phyloP scores from a whole-genome alignment of 192 early-diverging fungal genomes.

The Linnemannia exigua region DNA sequence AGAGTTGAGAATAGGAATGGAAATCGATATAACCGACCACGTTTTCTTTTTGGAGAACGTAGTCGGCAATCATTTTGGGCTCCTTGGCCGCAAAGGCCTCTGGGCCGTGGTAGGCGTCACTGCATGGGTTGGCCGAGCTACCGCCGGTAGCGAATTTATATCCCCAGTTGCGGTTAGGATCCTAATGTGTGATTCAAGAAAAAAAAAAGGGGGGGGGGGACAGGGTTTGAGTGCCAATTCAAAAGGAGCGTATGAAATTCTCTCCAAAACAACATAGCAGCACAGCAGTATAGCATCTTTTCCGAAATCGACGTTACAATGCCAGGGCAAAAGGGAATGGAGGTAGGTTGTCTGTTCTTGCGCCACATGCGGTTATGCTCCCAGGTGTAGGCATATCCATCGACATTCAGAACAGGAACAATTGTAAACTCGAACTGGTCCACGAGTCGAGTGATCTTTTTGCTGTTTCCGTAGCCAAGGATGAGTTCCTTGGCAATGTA shows the following conservation, averaged over 20 bases:
- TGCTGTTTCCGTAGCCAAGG: slow-evolving; percentile 61
- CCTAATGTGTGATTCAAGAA: slow-evolving; percentile 19
- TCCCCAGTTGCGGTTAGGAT: slow-evolving; percentile 76
- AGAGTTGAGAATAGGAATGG: slow-evolving; percentile 71
- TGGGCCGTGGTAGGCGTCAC: slow-evolving; percentile 68
- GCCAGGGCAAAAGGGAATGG: slow-evolving; percentile 67
- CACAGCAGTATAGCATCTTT: neutral
- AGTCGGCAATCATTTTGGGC: slow-evolving; percentile 65
- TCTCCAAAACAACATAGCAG: no score
- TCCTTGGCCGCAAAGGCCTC: slow-evolving; percentile 67
- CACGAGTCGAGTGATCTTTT: slow-evolving; percentile 60
- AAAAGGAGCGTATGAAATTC: no score
- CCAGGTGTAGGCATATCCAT: slow-evolving; percentile 74
- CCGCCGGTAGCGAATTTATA: slow-evolving; percentile 68
- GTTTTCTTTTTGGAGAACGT: slow-evolving; percentile 53
- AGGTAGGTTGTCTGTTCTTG: slow-evolving; percentile 74
- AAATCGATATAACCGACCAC: slow-evolving; percentile 71
- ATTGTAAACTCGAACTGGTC: slow-evolving; percentile 68
- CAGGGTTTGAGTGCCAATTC: no score
- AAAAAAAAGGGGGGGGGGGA: no score
- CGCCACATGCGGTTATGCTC: slow-evolving; percentile 67
- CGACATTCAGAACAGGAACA: slow-evolving; percentile 75
- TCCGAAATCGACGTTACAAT: slow-evolving; percentile 39
- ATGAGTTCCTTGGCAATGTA: slow-evolving; percentile 70
- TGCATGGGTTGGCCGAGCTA: slow-evolving; percentile 70